These are phyloP conservation scores for Cardamine occulta DNA, from an alignment of 345 rosid species.

Conservation along the genomic window DNA sequence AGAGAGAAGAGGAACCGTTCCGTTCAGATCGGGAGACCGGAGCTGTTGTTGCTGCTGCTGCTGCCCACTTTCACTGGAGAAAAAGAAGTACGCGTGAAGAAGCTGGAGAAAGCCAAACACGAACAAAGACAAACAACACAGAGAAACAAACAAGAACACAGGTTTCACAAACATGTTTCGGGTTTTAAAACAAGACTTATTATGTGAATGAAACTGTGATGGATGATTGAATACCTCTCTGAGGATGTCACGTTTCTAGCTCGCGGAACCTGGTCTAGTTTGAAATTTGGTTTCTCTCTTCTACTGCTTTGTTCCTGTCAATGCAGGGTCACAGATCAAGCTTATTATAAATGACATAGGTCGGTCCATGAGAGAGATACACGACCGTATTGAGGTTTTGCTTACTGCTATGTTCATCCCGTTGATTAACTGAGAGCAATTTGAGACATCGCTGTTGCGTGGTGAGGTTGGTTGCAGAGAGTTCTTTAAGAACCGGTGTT, in stretches of 20 bases:
- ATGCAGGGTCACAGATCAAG: background rate
- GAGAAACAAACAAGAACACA: background rate
- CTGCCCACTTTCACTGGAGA: conserved; percentile 60
- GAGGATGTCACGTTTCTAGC: conserved; percentile 43
- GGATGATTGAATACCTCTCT: conserved; percentile 51
- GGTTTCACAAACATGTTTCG: conserved; percentile 16
- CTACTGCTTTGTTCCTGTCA: conserved; percentile 59
- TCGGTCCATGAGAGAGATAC: background rate
- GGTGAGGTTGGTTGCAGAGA: conserved; percentile 45
- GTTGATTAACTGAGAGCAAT: conserved; percentile 42
- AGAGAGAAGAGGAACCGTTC: conserved; percentile 41
- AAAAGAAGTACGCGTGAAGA: conserved; percentile 54
- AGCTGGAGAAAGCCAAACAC: conserved; percentile 49
- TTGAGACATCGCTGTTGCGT: conserved; percentile 45
- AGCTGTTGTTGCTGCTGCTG: conserved; percentile 43
- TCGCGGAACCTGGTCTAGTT: conserved; percentile 49
- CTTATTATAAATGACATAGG: background rate
- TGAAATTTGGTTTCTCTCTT: conserved; percentile 47
- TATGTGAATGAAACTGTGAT: background rate
- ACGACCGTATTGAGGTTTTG: conserved; percentile 6
- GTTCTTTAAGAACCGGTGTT: conserved; percentile 70
- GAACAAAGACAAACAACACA: conserved; percentile 19
- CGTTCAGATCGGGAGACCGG: conserved; percentile 49
- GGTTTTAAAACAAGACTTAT: background rate
- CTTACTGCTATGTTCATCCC: conserved; percentile 62